phyloP scores from a whole-genome alignment of 2,329 filamentous ascomycete species.

The Cladophialophora psammophila region DNA sequence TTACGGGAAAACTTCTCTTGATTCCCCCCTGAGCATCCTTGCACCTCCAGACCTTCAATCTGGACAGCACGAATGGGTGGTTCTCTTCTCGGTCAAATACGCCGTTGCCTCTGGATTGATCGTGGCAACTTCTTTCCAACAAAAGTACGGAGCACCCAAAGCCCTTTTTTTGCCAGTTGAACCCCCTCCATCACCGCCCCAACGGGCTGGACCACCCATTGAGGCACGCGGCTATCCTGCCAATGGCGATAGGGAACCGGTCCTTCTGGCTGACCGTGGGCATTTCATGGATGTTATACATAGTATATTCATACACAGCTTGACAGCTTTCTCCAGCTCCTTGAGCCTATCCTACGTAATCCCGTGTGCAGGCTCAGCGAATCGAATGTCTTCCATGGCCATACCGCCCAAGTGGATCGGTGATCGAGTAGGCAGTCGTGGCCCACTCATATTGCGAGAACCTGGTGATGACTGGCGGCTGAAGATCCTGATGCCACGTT shows the following conservation, averaged over 20 bases:
- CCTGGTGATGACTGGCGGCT: slow-evolving; percentile 17
- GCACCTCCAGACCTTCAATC: neutral
- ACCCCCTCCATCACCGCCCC: neutral
- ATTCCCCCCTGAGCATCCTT: neutral
- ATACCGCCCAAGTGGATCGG: slow-evolving; percentile 15
- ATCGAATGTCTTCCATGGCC: slow-evolving; percentile 15
- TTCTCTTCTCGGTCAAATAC: neutral
- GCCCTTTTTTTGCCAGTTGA: no score
- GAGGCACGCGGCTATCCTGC: slow-evolving; percentile 22
- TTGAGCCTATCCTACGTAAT: slow-evolving; percentile 23
- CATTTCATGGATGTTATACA: slow-evolving; percentile 12
- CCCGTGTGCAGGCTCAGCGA: neutral
- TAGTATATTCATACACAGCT: slow-evolving; percentile 18
- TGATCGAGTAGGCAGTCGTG: slow-evolving; percentile 17
- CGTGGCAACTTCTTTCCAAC: neutral
- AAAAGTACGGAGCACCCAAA: neutral
- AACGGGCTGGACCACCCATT: slow-evolving; percentile 13
- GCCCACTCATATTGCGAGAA: slow-evolving; percentile 16
- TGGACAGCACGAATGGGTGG: neutral
- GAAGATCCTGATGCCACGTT: slow-evolving; percentile 27
- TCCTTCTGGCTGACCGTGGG: neutral
- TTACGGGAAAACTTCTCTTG: neutral
- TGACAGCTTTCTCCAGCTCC: slow-evolving; percentile 2
- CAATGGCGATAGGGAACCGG: slow-evolving; percentile 10
- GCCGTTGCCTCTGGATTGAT: neutral